Conservation (phyloP, 192 early-diverging fungal species). For the Backusella tarrabulga region DNA sequence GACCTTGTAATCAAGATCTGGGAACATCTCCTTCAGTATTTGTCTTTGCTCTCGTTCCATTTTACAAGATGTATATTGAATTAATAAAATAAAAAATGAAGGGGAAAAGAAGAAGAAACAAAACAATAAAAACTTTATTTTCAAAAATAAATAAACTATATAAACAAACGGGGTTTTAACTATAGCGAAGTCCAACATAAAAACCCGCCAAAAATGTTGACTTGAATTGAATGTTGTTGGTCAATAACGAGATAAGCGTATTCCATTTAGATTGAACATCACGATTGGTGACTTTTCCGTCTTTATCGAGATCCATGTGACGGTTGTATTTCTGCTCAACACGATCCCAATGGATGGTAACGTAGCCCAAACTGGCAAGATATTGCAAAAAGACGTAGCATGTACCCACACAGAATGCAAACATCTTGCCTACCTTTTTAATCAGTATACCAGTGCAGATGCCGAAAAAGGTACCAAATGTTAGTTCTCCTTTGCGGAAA, state of each 20-base stretch:
- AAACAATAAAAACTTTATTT: background rate
- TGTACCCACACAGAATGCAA: slow-evolving; percentile 42
- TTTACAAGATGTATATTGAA: background rate
- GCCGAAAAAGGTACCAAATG: slow-evolving; percentile 45
- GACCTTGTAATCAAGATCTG: background rate
- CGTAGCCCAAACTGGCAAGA: slow-evolving; percentile 33
- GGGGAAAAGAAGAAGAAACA: background rate
- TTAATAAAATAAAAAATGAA: background rate
- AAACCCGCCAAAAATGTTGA: slow-evolving; percentile 44
- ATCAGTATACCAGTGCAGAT: slow-evolving; percentile 45
- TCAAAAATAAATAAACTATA: background rate
- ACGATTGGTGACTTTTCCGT: slow-evolving; percentile 37
- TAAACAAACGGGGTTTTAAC: slow-evolving; percentile 22
- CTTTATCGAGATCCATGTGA: slow-evolving; percentile 37
- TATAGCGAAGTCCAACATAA: slow-evolving; percentile 41
- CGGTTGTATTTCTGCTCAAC: slow-evolving; percentile 34
- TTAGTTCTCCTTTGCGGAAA: slow-evolving; percentile 40
- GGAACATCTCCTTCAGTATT: background rate
- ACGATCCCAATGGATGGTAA: slow-evolving; percentile 40
- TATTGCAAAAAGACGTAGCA: slow-evolving; percentile 40
- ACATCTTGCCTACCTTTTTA: slow-evolving; percentile 46
- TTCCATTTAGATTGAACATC: slow-evolving; percentile 37
- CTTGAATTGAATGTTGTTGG: slow-evolving; percentile 50
- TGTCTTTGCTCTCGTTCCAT: background rate
- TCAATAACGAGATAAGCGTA: slow-evolving; percentile 37